Evolutionary conservation across 164 flowering plant species (phyloP).

Genomic region (Kalanchoe fedtschenkoi): DNA sequence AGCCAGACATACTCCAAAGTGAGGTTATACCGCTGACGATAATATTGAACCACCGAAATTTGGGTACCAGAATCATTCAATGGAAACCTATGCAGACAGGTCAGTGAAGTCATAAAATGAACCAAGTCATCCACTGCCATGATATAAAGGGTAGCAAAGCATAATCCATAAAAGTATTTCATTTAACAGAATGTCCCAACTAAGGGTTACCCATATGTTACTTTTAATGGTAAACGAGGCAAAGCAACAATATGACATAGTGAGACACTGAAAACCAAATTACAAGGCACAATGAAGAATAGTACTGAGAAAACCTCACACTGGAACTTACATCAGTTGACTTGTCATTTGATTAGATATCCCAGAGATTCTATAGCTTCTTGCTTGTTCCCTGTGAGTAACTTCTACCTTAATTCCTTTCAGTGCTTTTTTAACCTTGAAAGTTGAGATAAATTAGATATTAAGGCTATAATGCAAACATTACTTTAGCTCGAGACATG

Average conservation of each 20-base stretch:
- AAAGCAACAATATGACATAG: background rate
- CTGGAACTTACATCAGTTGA: constrained; percentile 17
- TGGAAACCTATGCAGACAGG: constrained; percentile 18
- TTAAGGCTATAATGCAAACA: background rate
- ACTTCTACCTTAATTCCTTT: constrained; percentile 30
- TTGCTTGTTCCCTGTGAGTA: constrained; percentile 10
- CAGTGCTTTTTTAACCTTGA: constrained; percentile 26
- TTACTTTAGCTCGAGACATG: background rate
- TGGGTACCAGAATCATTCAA: constrained; percentile 10
- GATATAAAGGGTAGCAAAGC: background rate
- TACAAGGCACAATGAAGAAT: background rate
- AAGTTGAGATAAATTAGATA: background rate
- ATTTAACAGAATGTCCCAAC: background rate
- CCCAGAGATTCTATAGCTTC: constrained; percentile 15
- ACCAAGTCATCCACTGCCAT: background rate
- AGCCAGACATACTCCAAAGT: constrained; percentile 10
- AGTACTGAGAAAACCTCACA: background rate
- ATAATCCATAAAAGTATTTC: background rate
- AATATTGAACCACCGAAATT: constrained; percentile 32
- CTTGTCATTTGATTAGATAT: constrained; percentile 14
- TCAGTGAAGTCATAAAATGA: background rate
- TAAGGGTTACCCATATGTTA: background rate
- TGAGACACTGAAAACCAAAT: background rate
- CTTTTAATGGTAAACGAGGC: background rate
- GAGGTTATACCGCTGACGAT: constrained; percentile 20